These are phyloP conservation scores for Trichaptum fuscoviolaceum DNA, from an alignment of 768 basidiomycete genomes.

Conservation along the genomic window DNA sequence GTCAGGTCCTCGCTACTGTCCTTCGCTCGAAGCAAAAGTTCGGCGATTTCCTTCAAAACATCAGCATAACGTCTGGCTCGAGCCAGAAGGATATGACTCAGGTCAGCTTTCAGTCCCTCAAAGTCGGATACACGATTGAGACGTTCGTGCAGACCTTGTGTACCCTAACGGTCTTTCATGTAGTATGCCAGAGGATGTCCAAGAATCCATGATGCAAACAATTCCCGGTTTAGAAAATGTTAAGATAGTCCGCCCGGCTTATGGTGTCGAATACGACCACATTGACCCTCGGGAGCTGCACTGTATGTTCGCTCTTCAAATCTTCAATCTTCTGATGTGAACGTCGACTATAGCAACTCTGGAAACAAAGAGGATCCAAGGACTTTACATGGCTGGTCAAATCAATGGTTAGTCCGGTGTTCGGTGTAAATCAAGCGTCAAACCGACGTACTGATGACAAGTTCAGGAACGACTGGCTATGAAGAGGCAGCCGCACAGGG, in stretches of 20 bases:
- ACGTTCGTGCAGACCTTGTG: conserved; percentile 53
- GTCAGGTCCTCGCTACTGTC: conserved; percentile 85
- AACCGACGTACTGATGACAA: neutral
- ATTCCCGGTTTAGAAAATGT: conserved; percentile 83
- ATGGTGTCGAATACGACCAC: conserved; percentile 92
- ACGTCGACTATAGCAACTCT: conserved; percentile 50
- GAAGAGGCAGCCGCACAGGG: conserved; percentile 94
- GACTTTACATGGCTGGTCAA: conserved; percentile 84
- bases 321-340: conserved; percentile 1
- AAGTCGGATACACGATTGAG: neutral
- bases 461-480: conserved; percentile 83
- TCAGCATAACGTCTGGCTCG: conserved; percentile 78
- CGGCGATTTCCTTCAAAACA: conserved; percentile 69
- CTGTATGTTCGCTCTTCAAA: conserved; percentile 37
- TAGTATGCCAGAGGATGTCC: conserved; percentile 81
- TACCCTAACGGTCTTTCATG: conserved; percentile 90
- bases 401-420: conserved; percentile 57
- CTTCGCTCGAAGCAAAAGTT: conserved; percentile 85
- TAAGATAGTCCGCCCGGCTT: conserved; percentile 78
- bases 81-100: conserved; percentile 89
- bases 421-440: neutral
- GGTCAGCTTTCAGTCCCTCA: conserved; percentile 35
- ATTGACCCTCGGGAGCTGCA: conserved; percentile 79
- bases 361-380: conserved; percentile 83
- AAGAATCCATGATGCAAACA: conserved; percentile 78